Evolutionary conservation across 2,329 filamentous ascomycete genomes (phyloP), one percentile per base, ranked within the genome.

Genomic region (Colletotrichum lindemuthianum): DNA sequence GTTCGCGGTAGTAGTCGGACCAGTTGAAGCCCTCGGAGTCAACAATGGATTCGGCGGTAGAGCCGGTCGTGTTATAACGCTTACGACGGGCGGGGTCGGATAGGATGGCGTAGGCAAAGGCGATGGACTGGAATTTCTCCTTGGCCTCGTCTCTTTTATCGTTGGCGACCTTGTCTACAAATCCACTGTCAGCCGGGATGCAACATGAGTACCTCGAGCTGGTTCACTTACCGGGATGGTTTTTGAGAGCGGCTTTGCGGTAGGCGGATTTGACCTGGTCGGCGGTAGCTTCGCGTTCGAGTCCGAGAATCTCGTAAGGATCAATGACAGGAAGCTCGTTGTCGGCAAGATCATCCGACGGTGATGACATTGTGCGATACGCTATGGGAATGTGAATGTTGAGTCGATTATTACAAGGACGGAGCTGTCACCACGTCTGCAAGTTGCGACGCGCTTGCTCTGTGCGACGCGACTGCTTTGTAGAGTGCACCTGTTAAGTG

Each of bases 41-140:
- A 37, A 90, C 85, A 24, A 97, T 86, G 8, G 88, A 90, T 74
- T 97, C 94, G 10, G 92, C 88, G 0, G 94, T 98, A 60, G 91
- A 96, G 59, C 96, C 96, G 0, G 95, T 98, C 57, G 86, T 84
- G 74, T 99, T 95, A 81, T 97, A 99, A 64, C 92, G 91, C 70
- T 89, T 88, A 70, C 96, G 91, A 57, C 96, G 88, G 16, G 84
- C 83, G 24, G 90, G 84, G 70, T 97, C 92, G 37, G 92, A 97
- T 40, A 99, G 91, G 53, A 99, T 87, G 39, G 93, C 95, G 74
- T 98, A 97, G 56, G 96, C 95, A 72, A 97, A 95, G 32, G 95
- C 95, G 70, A 99, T 89, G 70, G 91, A 84, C 78, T 99, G 96
- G 76, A 99, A 99, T 58, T 86, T 90, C 66, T 84, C 83, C 71